Evolutionary conservation across 768 basidiomycete species (phyloP), one percentile per base, ranked within the genome.

Genomic region (Amanita muscaria): DNA sequence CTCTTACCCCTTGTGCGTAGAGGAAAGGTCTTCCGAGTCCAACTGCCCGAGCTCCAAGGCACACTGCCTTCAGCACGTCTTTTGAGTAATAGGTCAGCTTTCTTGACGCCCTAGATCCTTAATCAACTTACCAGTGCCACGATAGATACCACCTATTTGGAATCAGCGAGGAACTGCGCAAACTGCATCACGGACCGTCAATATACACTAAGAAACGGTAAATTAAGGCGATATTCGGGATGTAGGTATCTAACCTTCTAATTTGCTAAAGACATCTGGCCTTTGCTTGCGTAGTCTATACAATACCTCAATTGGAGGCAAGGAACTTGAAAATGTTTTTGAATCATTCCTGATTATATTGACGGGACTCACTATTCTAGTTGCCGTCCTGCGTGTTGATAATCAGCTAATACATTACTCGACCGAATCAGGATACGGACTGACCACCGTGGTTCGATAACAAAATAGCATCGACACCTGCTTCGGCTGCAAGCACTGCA

Each of bases 361-460:
- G 30, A 39, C 11, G 33, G 21, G 6, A 57, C 77, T 59, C 57
- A 86, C 84, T 77, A 88, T 43, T 91, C 88, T 42, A 92, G 64
- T 60, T 92, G 88, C 21, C 90, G 75, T 32, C 84, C 83, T 81
- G 49, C 24, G 37, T 38, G 27, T 21, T 19, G 44, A 22, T 44
- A 34, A 16, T 1, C 19, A 29, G 16, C 24, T 30, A 34, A 21
- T 9, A 19, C 5, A 6, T 25, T 14, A n/a, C n/a, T n/a, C 5
- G 9, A 29, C n/a, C 21, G 14, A 27, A n/a, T n/a, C n/a, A n/a
- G n/a, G n/a, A n/a, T n/a, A n/a, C n/a, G n/a, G n/a, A 64, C 66
- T 51, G 54, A 74, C 88, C 93, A 44, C 93, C 93, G 53, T 97
- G 93, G 52, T 97, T 97, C 1, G 85, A 88, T 7, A 97, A 64